A percentile compares a stretch with the other conserved stretches of the same genome.
phyloP scores from a whole-genome alignment of 169 alveolate genomes.

The Besnoitia besnoiti region DNA sequence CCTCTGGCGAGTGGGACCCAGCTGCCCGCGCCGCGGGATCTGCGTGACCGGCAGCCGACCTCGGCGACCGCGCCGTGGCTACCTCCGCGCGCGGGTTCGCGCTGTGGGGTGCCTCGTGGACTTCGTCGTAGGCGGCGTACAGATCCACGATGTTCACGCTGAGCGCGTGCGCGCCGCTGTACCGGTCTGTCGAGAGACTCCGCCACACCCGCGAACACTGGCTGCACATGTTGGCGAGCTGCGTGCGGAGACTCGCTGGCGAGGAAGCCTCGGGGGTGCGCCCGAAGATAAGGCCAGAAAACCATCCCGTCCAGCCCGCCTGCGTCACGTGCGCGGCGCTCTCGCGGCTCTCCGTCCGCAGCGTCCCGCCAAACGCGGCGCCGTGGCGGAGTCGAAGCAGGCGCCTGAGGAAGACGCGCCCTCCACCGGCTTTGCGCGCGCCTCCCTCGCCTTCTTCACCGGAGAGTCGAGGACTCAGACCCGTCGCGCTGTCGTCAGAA shows the following conservation, averaged over 20 bases:
- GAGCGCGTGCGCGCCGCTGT: constrained; percentile 9
- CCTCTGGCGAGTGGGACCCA: too few species aligned
- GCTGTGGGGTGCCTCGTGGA: constrained; percentile 8
- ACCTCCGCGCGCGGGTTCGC: background rate
- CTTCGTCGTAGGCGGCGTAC: constrained; percentile 25
- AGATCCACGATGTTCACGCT: constrained; percentile 20
- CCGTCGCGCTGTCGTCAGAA: background rate
- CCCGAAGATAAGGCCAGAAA: background rate
- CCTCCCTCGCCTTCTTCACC: background rate
- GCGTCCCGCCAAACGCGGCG: background rate
- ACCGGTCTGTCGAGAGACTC: background rate
- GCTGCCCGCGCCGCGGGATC: too few species aligned
- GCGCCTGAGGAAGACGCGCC: background rate
- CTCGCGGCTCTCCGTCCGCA: background rate
- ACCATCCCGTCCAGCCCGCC: too few species aligned
- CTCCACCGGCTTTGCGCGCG: background rate
- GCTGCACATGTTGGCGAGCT: background rate
- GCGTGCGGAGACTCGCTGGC: background rate
- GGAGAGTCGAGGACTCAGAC: too few species aligned
- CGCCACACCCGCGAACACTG: constrained; percentile 1
- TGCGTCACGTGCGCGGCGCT: too few species aligned
- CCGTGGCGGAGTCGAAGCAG: background rate
- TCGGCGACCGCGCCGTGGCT: background rate
- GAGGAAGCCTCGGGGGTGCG: too few species aligned
- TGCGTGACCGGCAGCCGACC: background rate